Evolutionary conservation across 163 green algal genomes (phyloP).

Genomic region (Smithsoniella earleae): DNA sequence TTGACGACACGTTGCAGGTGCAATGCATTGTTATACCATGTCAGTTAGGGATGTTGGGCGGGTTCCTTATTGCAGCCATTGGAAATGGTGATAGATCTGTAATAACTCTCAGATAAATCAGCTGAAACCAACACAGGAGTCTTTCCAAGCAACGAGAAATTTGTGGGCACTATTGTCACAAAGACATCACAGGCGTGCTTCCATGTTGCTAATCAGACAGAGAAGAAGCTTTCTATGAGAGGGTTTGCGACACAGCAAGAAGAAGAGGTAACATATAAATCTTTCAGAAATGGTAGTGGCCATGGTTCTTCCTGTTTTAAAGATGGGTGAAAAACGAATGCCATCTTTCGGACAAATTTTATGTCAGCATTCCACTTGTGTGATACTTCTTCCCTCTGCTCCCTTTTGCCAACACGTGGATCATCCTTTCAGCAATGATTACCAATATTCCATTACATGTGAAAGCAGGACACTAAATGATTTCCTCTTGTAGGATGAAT

Average conservation of each 20-base stretch:
- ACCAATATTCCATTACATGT: no score
- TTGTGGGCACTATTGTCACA: constrained; percentile 62
- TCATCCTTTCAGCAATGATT: no score
- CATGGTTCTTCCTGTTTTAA: no score
- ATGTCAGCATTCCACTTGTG: not conserved
- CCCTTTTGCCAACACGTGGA: no score
- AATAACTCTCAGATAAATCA: constrained; percentile 34
- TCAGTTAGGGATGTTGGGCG: not conserved
- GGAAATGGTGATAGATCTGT: not conserved
- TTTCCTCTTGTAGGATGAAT: no score
- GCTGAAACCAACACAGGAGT: constrained; percentile 50
- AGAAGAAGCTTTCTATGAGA: constrained; percentile 38
- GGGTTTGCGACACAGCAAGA: constrained; percentile 26
- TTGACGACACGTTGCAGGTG: constrained; percentile 57
- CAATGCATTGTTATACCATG: not conserved
- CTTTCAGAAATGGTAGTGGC: no score
- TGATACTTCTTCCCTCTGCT: no score
- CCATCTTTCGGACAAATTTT: not conserved
- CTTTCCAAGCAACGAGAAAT: constrained; percentile 35
- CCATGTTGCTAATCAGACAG: constrained; percentile 52
- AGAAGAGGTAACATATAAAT: no score
- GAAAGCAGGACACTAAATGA: no score
- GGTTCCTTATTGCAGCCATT: constrained; percentile 34
- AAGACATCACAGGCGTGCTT: constrained; percentile 59
- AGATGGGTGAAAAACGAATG: no score